A percentile compares a stretch with the other conserved stretches of the same genome.
phyloP scores from a whole-genome alignment of 1,284 basidiomycete genomes.

The Cutaneotrichosporon dermatis region DNA sequence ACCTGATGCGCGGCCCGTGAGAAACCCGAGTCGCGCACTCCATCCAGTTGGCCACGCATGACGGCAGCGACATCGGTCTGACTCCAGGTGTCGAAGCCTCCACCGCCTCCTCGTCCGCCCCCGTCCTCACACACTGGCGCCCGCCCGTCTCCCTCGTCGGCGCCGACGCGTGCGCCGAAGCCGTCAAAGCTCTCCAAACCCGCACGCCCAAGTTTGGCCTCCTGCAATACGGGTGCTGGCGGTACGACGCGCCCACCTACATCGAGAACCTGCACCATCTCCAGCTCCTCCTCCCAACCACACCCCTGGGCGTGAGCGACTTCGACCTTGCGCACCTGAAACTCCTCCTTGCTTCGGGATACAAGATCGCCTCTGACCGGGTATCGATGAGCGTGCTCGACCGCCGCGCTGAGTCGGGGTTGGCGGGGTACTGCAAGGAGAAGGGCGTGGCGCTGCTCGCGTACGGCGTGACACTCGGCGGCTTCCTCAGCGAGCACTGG shows the following conservation, averaged over 20 bases:
- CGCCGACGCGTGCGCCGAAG: neutral
- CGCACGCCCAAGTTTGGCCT: neutral
- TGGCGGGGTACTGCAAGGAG: conserved; percentile 12
- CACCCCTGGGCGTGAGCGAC: conserved; percentile 18
- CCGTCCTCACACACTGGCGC: no score
- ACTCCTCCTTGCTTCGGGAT: conserved; percentile 13
- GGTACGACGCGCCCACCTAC: neutral
- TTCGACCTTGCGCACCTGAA: conserved; percentile 22
- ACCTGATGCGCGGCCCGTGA: no score
- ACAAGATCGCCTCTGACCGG: conserved; percentile 14
- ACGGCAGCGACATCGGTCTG: no score
- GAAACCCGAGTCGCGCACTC: no score
- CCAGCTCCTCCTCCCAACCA: neutral
- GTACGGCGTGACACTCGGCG: conserved; percentile 19
- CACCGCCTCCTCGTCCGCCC: no score
- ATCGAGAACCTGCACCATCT: conserved; percentile 5
- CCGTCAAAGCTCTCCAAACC: neutral
- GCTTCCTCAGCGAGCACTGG: conserved; percentile 20
- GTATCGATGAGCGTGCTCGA: conserved; percentile 22
- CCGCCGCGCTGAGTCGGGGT: conserved; percentile 12
- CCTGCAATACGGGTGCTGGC: neutral
- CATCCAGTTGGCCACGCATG: no score
- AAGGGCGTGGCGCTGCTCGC: conserved; percentile 18
- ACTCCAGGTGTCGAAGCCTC: no score
- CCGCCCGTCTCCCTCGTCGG: neutral